phyloP scores from a whole-genome alignment of 2,329 filamentous ascomycete species.

The Exophiala alcalophila region DNA sequence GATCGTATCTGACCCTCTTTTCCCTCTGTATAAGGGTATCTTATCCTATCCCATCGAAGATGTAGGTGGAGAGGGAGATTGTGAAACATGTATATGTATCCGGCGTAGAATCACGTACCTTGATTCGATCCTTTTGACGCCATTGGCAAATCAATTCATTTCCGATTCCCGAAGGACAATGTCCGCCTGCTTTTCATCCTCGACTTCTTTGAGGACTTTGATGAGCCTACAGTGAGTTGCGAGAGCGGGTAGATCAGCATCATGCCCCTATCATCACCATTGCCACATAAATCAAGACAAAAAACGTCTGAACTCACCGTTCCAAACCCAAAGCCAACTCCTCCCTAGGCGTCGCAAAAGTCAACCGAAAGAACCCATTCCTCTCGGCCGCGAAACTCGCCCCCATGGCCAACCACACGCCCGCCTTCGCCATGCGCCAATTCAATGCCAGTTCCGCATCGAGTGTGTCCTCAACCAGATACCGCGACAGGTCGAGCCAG shows the following conservation, averaged over 20 bases:
- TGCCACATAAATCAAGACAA: background rate
- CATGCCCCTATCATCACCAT: background rate
- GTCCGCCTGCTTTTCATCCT: background rate
- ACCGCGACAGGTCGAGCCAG: slow-evolving; percentile 24
- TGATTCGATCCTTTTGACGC: too few species aligned
- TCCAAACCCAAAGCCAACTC: slow-evolving; percentile 23
- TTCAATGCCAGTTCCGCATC: slow-evolving; percentile 21
- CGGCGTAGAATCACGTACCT: too few species aligned
- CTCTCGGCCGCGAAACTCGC: slow-evolving; percentile 21
- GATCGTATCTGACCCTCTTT: too few species aligned
- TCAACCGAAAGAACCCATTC: slow-evolving; percentile 24
- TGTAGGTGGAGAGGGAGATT: too few species aligned
- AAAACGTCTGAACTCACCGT: slow-evolving; percentile 11
- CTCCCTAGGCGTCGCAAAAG: slow-evolving; percentile 24
- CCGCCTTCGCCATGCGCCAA: slow-evolving; percentile 19
- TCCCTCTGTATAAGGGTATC: too few species aligned
- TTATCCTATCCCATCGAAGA: too few species aligned
- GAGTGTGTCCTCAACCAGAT: slow-evolving; percentile 17
- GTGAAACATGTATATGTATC: too few species aligned
- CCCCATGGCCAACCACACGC: slow-evolving; percentile 26
- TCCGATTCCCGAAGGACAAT: background rate
- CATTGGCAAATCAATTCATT: background rate
- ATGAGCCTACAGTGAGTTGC: slow-evolving; percentile 17
- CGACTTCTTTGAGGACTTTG: slow-evolving; percentile 14
- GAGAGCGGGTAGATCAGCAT: background rate